Conservation (phyloP, 768 basidiomycete species). For the Trametes coccinea region DNA sequence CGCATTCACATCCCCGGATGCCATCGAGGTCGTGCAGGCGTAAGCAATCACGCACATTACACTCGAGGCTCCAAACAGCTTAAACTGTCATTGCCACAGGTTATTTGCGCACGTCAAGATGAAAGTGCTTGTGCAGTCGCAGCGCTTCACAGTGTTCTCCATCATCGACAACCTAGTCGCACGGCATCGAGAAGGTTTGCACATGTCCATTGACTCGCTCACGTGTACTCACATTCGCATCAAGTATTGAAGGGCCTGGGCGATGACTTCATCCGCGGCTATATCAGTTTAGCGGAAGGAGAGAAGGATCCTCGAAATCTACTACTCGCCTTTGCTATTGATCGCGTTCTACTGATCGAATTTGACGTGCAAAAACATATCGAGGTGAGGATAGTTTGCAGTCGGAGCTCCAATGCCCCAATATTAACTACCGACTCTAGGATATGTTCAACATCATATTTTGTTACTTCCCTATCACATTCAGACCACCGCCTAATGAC, state of each 20-base stretch:
- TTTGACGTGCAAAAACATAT: slow-evolving; percentile 76
- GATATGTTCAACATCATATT: slow-evolving; percentile 92
- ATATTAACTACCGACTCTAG: slow-evolving; percentile 39
- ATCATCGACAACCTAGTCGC: slow-evolving; percentile 81
- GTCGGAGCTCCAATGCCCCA: no score
- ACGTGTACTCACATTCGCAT: background rate
- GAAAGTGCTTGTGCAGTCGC: slow-evolving; percentile 78
- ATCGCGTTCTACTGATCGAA: slow-evolving; percentile 81
- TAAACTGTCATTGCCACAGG: slow-evolving; percentile 40
- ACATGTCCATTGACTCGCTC: background rate
- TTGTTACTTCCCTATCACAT: slow-evolving; percentile 98
- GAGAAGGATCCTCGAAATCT: slow-evolving; percentile 98
- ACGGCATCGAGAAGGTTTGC: slow-evolving; percentile 62
- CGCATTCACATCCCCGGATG: slow-evolving; percentile 65
- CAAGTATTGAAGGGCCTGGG: slow-evolving; percentile 73
- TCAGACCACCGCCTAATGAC: slow-evolving; percentile 90
- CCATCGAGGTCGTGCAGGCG: slow-evolving; percentile 58
- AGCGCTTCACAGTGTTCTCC: slow-evolving; percentile 76
- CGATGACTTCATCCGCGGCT: slow-evolving; percentile 70
- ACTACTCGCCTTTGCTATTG: slow-evolving; percentile 85
- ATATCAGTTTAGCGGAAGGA: slow-evolving; percentile 82
- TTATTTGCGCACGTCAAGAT: slow-evolving; percentile 78
- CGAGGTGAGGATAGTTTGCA: slow-evolving; percentile 56
- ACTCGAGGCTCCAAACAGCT: background rate
- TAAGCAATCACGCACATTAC: slow-evolving; percentile 38